Evolutionary conservation across 2,329 filamentous ascomycete genomes (phyloP), one percentile per base, ranked within the genome.

Genomic region (Lachnellula cervina): DNA sequence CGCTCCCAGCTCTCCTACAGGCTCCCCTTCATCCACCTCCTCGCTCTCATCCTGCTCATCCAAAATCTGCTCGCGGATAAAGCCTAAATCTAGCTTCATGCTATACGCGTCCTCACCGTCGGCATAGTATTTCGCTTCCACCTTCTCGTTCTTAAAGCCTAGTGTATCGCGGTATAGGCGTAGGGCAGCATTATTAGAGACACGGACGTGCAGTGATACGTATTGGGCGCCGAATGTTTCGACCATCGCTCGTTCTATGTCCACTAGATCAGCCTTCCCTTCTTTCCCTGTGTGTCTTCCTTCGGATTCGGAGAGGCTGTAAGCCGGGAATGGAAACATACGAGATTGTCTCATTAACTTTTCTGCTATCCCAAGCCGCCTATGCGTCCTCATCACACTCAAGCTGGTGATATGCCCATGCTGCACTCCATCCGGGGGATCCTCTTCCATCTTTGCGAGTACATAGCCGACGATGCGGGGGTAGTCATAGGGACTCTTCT

Each of bases 391-490:
- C 94, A 97, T 99, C 44, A 99, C 94, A 68, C 87, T 92, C 69
- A 99, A 74, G 65, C 87, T 92, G 46, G 94, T 99, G 69, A 99
- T 97, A 76, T 99, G 94, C 16, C 94, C 94, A 75, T 97, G 94
- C 66, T 87, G 89, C 42, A 97, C 78, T 56, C 92, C 92, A 72
- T 97, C 93, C 58, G 87, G 71, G 7, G 94, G 93, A 73, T 97
- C 94, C 77, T 99, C 94, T 74, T 99, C 94, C 92, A 99, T 99
- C 81, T 99, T 99, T 51, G 94, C 94, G 25, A 99, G 85, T n/a
- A 99, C 94, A 71, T 99, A 99, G 66, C 94, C 94, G 23, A 99
- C 94, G 59, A 99, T 96, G 75, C 97, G 96, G 64, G 94, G 94
- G 67, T 95, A 94, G 72, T 95, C 89, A 73, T 93, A 89, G 47